phyloP scores from a whole-genome alignment of 208 protist species.

The Novymonas esmeraldas region DNA sequence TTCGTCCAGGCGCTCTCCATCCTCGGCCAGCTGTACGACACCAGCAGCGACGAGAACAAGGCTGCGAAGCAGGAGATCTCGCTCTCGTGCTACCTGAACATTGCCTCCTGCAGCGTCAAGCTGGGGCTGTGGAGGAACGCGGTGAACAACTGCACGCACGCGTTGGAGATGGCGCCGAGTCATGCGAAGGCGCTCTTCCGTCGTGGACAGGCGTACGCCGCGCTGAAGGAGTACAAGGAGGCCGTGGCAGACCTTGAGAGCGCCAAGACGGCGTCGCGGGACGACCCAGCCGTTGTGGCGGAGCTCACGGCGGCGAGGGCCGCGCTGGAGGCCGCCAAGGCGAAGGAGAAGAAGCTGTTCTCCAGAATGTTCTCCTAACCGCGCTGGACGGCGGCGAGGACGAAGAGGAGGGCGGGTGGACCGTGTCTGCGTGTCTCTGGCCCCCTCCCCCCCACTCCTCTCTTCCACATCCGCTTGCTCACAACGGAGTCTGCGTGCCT shows the following conservation, averaged over 20 bases:
- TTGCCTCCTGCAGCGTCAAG: slow-evolving; percentile 74
- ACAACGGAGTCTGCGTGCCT: too few relatives aligned
- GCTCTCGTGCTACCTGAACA: slow-evolving; percentile 87
- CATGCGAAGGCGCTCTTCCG: slow-evolving; percentile 76
- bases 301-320: slow-evolving; percentile 46
- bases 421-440: too few relatives aligned
- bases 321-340: slow-evolving; percentile 42
- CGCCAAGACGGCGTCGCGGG: slow-evolving; percentile 38
- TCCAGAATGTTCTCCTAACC: slow-evolving; percentile 62
- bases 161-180: slow-evolving; percentile 49
- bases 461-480: too few relatives aligned
- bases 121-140: slow-evolving; percentile 62
- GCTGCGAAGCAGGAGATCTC: slow-evolving; percentile 50
- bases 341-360: slow-evolving; percentile 71
- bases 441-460: too few relatives aligned
- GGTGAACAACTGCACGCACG: slow-evolving; percentile 70
- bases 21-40: slow-evolving; percentile 73
- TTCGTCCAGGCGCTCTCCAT: slow-evolving; percentile 76
- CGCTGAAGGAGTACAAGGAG: slow-evolving; percentile 55
- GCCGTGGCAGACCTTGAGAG: slow-evolving; percentile 55
- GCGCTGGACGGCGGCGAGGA: not conserved
- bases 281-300: slow-evolving; percentile 49
- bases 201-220: slow-evolving; percentile 58
- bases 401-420: not conserved
- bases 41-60: slow-evolving; percentile 53